Evolutionary conservation across 495 filamentous ascomycete genomes (phyloP).

Genomic region (Ascodesmis nigricans): DNA sequence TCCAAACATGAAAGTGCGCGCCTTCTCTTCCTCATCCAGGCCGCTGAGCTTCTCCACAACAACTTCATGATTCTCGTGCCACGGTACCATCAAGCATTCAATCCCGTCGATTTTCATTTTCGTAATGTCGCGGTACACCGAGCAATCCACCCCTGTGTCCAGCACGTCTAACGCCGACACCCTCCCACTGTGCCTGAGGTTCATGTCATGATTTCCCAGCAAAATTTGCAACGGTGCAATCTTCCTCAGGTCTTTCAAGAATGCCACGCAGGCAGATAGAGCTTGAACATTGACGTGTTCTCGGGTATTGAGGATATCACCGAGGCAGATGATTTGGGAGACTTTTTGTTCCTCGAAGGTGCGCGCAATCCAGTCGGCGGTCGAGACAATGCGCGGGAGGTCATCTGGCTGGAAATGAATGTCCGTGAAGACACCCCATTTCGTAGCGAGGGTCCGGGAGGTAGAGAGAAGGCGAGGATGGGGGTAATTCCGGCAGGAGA

Average conservation of each 20-base stretch:
- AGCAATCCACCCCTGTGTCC: slow-evolving; percentile 19
- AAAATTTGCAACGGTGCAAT: slow-evolving; percentile 22
- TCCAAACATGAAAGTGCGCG: slow-evolving; percentile 18
- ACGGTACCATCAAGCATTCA: slow-evolving; percentile 19
- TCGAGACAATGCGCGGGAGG: slow-evolving; percentile 15
- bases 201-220: slow-evolving; percentile 23
- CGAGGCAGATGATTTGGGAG: slow-evolving; percentile 20
- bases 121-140: slow-evolving; percentile 16
- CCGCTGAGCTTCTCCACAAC: slow-evolving; percentile 14
- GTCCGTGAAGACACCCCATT: slow-evolving; percentile 23
- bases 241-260: slow-evolving; percentile 16
- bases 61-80: slow-evolving; percentile 17
- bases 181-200: slow-evolving; percentile 20
- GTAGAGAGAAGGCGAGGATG: too few relatives aligned
- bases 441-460: not conserved
- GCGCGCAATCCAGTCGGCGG: slow-evolving; percentile 22
- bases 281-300: slow-evolving; percentile 21
- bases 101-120: slow-evolving; percentile 20
- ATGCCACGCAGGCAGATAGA: slow-evolving; percentile 20
- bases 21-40: slow-evolving; percentile 12
- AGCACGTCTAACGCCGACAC: slow-evolving; percentile 22
- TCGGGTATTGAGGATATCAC: slow-evolving; percentile 22
- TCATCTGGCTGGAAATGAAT: slow-evolving; percentile 22
- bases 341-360: slow-evolving; percentile 12
- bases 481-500: too few relatives aligned